Evolutionary conservation across 2,329 filamentous ascomycete species (phyloP).

Genomic region (Pseudogymnoascus sp.): DNA sequence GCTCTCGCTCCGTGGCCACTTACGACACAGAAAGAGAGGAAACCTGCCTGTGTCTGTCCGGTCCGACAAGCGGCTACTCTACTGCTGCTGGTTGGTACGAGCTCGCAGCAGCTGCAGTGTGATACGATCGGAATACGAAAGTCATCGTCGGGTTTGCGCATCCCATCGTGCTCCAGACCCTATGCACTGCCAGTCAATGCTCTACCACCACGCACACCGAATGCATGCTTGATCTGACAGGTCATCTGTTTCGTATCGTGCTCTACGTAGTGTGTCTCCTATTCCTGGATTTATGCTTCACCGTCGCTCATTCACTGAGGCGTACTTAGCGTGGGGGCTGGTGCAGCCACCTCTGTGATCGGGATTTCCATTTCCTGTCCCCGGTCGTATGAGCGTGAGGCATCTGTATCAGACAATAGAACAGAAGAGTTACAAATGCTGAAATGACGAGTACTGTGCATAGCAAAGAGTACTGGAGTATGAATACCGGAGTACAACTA

Average conservation of each 20-base stretch:
- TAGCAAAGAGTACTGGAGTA: not conserved
- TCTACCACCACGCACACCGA: not conserved
- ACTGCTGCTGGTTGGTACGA: not conserved
- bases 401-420: not conserved
- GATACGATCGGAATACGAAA: conserved; percentile 3
- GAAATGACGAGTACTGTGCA: not conserved
- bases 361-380: not conserved
- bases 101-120: not conserved
- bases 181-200: not conserved
- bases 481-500: no score
- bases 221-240: not conserved
- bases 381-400: not conserved
- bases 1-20: not conserved
- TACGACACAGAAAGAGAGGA: not conserved
- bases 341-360: not conserved
- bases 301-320: not conserved
- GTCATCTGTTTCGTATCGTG: not conserved
- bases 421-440: no score
- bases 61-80: not conserved
- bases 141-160: not conserved
- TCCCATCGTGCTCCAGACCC: not conserved
- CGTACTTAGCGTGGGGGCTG: not conserved
- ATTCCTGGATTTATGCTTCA: not conserved
- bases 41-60: not conserved
- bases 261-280: not conserved